Evolutionary conservation across 495 filamentous ascomycete species (phyloP).

Genomic region (Penicillium coffeae): DNA sequence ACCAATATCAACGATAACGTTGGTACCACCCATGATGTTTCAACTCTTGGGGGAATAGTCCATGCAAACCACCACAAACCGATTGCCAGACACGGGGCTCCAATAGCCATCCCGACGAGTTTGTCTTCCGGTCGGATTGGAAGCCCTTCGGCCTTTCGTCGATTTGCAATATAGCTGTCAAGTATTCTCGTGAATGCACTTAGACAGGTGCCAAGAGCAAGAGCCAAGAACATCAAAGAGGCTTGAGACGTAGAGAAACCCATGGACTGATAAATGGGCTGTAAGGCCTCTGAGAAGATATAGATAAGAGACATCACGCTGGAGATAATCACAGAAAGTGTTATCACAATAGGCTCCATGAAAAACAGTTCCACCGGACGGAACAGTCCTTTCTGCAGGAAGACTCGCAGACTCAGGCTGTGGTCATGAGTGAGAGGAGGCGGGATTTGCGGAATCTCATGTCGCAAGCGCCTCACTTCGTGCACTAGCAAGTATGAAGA

Average conservation of each 20-base stretch:
- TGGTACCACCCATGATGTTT: slow-evolving; percentile 39
- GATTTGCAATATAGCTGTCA: slow-evolving; percentile 32
- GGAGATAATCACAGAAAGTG: slow-evolving; percentile 43
- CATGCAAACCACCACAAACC: slow-evolving; percentile 52
- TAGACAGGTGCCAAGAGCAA: slow-evolving; percentile 39
- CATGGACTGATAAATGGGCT: slow-evolving; percentile 41
- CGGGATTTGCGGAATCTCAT: slow-evolving; percentile 20
- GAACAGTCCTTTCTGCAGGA: slow-evolving; percentile 37
- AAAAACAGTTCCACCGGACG: slow-evolving; percentile 44
- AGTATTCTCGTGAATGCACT: slow-evolving; percentile 42
- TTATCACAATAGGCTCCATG: slow-evolving; percentile 48
- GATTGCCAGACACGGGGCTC: slow-evolving; percentile 41
- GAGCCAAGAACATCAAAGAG: slow-evolving; percentile 44
- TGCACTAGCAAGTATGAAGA: slow-evolving; percentile 37
- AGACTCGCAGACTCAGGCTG: slow-evolving; percentile 33
- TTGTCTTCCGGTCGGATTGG: slow-evolving; percentile 48
- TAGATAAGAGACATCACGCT: slow-evolving; percentile 50
- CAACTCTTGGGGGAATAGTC: slow-evolving; percentile 43
- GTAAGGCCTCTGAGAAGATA: slow-evolving; percentile 50
- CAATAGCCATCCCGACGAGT: slow-evolving; percentile 42
- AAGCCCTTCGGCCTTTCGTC: slow-evolving; percentile 19
- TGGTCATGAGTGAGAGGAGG: slow-evolving; percentile 40
- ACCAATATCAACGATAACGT: slow-evolving; percentile 40
- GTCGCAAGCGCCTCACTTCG: slow-evolving; percentile 28
- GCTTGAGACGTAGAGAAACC: slow-evolving; percentile 32